Evolutionary conservation across 2,329 filamentous ascomycete genomes (phyloP).

Genomic region (Diaporthe humulicola): DNA sequence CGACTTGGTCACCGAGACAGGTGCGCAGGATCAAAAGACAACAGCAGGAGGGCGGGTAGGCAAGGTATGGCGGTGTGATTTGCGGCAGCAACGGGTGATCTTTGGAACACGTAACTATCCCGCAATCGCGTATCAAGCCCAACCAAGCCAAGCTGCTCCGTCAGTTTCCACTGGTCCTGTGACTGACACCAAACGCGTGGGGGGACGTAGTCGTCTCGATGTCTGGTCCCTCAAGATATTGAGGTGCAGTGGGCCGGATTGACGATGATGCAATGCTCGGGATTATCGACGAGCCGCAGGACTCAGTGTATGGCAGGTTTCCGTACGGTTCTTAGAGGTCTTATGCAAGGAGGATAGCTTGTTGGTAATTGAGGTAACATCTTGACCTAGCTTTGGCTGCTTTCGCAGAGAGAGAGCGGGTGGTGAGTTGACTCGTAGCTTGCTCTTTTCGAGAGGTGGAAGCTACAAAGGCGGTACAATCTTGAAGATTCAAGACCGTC

Average conservation of each 20-base stretch:
- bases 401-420: constrained; percentile 24
- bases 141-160: background rate
- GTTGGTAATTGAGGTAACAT: constrained; percentile 56
- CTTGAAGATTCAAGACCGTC: constrained; percentile 33
- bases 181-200: background rate
- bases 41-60: background rate
- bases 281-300: background rate
- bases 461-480: constrained; percentile 32
- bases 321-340: constrained; percentile 39
- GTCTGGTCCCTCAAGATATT: background rate
- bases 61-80: constrained; percentile 32
- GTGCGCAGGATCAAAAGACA: background rate
- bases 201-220: background rate
- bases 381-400: constrained; percentile 45
- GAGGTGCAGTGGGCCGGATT: background rate
- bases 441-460: constrained; percentile 10
- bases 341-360: constrained; percentile 8
- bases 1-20: background rate
- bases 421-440: constrained; percentile 3
- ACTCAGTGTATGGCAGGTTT: constrained; percentile 37
- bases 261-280: background rate
- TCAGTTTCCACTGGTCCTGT: background rate
- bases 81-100: constrained; percentile 6
- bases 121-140: background rate
- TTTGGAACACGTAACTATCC: constrained; percentile 24